Conservation (phyloP, 805 yeast species). For the Kazachstania taianensis region DNA sequence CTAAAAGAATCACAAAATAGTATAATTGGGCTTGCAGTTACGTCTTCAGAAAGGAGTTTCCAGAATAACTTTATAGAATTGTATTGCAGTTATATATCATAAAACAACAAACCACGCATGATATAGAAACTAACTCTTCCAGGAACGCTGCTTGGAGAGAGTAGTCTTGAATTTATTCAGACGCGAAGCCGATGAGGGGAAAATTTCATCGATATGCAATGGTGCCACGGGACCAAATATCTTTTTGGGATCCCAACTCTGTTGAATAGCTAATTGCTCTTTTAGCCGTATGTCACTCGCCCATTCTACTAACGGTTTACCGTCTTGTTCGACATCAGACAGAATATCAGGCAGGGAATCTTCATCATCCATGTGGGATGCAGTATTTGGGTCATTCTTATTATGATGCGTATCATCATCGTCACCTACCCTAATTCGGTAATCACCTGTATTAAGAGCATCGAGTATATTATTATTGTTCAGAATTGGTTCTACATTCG, state of each 20-base stretch:
- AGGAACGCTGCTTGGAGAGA: not conserved
- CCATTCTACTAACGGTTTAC: constrained; percentile 48
- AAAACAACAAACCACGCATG: too few relatives aligned
- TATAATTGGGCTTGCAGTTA: too few relatives aligned
- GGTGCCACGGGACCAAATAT: constrained; percentile 71
- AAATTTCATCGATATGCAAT: constrained; percentile 59
- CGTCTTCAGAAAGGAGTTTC: too few relatives aligned
- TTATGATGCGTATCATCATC: not conserved
- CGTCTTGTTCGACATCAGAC: constrained; percentile 44
- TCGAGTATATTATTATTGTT: constrained; percentile 14
- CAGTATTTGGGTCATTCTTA: not conserved
- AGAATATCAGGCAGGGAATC: constrained; percentile 36
- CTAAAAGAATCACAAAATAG: too few relatives aligned
- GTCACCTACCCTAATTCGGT: constrained; percentile 20
- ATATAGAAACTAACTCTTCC: not conserved
- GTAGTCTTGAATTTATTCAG: constrained; percentile 36
- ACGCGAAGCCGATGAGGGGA: constrained; percentile 34
- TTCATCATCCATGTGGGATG: constrained; percentile 7
- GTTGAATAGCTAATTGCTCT: constrained; percentile 36
- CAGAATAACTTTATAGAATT: too few relatives aligned
- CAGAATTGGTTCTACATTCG: not conserved
- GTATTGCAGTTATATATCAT: too few relatives aligned
- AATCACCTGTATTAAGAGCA: constrained; percentile 25
- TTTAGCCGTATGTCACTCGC: constrained; percentile 50
- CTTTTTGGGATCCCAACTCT: constrained; percentile 50